Evolutionary conservation across 2,329 filamentous ascomycete genomes (phyloP).

Genomic region (Neopestalotiopsis clavispora): DNA sequence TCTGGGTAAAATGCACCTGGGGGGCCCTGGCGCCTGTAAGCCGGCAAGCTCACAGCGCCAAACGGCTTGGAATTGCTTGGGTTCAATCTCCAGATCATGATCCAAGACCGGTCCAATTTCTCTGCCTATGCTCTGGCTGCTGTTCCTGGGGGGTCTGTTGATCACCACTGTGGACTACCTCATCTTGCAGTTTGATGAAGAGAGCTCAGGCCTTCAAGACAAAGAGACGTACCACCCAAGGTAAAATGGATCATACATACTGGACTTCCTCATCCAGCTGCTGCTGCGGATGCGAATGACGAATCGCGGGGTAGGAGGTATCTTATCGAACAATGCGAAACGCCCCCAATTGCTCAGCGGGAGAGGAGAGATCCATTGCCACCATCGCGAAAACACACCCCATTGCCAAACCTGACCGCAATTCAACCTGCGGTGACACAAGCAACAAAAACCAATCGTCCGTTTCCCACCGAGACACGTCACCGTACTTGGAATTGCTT

Average conservation of each 20-base stretch:
- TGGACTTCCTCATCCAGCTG: background rate
- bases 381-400: background rate
- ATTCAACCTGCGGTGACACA: background rate
- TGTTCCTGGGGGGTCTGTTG: background rate
- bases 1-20: background rate
- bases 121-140: background rate
- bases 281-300: conserved; percentile 11
- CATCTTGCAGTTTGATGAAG: conserved; percentile 11
- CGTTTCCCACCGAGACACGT: conserved; percentile 12
- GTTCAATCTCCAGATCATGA: conserved; percentile 7
- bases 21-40: background rate
- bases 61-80: conserved; percentile 6
- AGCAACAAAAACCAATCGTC: background rate
- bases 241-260: background rate
- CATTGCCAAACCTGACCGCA: conserved; percentile 1
- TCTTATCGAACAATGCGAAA: conserved; percentile 5
- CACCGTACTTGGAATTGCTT: conserved; percentile 6
- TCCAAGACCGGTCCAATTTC: conserved; percentile 7
- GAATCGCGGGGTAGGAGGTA: conserved; percentile 11
- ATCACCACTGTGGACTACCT: conserved; percentile 3
- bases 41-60: background rate
- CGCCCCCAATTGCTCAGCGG: background rate
- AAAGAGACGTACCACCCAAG: too few species aligned
- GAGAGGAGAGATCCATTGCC: background rate
- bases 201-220: background rate